Percentiles rank a stretch among this genome's conserved stretches.
Evolutionary conservation across 257 asterid species (phyloP).

Genomic region (Rubia yunnanensis): DNA sequence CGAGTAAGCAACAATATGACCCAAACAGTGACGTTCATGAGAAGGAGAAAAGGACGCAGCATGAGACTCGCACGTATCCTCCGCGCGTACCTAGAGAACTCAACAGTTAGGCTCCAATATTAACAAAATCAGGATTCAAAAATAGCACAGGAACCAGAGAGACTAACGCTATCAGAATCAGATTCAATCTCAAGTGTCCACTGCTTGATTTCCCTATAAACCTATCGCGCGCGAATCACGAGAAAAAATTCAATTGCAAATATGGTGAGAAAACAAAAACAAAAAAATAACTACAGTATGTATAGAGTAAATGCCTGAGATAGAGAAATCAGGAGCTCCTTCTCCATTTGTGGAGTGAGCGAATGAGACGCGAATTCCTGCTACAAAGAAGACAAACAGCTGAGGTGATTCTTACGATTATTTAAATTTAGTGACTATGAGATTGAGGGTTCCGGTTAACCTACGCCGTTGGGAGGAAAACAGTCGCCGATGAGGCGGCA

Average conservation of each 20-base stretch:
- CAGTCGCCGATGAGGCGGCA: conserved; percentile 34
- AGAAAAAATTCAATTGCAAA: not conserved
- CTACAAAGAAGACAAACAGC: not conserved
- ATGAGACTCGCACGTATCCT: conserved; percentile 15
- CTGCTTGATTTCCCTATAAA: conserved; percentile 44
- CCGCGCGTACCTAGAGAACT: conserved; percentile 35
- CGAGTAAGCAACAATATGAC: conserved; percentile 36
- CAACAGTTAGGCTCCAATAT: not conserved
- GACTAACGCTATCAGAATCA: conserved; percentile 25
- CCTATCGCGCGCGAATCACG: conserved; percentile 24
- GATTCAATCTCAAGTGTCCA: conserved; percentile 40
- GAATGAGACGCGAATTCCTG: conserved; percentile 37
- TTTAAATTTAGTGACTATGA: not conserved
- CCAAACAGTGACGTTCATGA: conserved; percentile 37
- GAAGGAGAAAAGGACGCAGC: conserved; percentile 16
- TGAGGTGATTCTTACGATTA: not conserved
- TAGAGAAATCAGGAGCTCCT: conserved; percentile 48
- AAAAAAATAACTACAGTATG: too few species aligned
- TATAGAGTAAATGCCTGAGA: conserved; percentile 39
- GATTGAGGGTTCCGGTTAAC: not conserved
- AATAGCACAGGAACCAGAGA: not conserved
- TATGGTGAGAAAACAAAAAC: not conserved
- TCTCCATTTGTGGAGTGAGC: conserved; percentile 39
- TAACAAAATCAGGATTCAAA: not conserved
- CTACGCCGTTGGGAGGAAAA: conserved; percentile 41